Evolutionary conservation across 495 filamentous ascomycete genomes (phyloP).

Genomic region (Penicillium ucsense): DNA sequence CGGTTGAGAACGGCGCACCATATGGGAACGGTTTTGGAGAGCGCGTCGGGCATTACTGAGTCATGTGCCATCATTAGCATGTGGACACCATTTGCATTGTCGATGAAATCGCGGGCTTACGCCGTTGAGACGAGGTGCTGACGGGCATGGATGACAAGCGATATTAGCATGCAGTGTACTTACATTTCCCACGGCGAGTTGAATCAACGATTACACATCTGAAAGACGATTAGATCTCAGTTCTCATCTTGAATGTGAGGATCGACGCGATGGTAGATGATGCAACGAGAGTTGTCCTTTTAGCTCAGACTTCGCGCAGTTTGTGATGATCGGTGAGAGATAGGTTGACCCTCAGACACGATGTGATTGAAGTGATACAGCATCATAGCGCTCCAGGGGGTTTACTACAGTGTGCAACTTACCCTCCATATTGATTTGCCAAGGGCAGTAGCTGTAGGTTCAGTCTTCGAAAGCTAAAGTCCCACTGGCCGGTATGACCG

Average conservation of each 20-base stretch:
- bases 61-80: too few relatives aligned
- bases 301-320: too few relatives aligned
- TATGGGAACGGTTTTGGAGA: constrained; percentile 88
- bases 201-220: constrained; percentile 92
- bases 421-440: constrained; percentile 59
- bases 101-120: too few relatives aligned
- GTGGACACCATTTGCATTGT: too few relatives aligned
- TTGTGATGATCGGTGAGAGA: too few relatives aligned
- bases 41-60: constrained; percentile 46
- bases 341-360: neutral
- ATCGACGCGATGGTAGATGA: too few relatives aligned
- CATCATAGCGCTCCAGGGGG: too few relatives aligned
- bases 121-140: too few relatives aligned
- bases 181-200: constrained; percentile 82
- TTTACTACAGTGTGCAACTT: constrained; percentile 10
- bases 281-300: too few relatives aligned
- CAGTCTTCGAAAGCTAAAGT: constrained; percentile 72
- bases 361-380: too few relatives aligned
- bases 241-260: too few relatives aligned
- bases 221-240: constrained; percentile 1
- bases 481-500: constrained; percentile 83
- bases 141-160: too few relatives aligned
- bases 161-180: constrained; percentile 2
- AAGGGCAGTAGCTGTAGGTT: constrained; percentile 67
- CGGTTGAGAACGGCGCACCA: constrained; percentile 84